Evolutionary conservation across 345 rosid species (phyloP).

Genomic region (Brassica rapa): DNA sequence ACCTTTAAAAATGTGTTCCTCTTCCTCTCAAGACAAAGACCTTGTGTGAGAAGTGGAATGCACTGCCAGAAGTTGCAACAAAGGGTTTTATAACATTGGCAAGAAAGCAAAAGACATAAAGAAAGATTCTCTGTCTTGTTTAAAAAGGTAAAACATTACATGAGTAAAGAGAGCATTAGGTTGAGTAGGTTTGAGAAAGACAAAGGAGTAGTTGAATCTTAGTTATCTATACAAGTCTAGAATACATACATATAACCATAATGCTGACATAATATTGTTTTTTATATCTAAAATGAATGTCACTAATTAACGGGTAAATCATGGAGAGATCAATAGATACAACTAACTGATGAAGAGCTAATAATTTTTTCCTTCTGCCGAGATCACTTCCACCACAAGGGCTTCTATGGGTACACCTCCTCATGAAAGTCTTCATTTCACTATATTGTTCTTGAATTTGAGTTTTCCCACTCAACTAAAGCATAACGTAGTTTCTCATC

Average conservation of each 20-base stretch:
- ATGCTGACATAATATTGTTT: background rate
- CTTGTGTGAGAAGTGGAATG: constrained; percentile 31
- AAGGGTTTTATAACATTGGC: constrained; percentile 11
- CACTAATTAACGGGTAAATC: background rate
- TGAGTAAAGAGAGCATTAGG: constrained; percentile 26
- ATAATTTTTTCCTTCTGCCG: constrained; percentile 25
- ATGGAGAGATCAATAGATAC: background rate
- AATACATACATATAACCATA: background rate
- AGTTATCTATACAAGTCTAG: constrained; percentile 13
- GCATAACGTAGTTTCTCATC: background rate
- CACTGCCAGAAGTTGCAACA: constrained; percentile 26
- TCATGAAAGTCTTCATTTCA: constrained; percentile 38
- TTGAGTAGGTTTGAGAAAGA: constrained; percentile 34
- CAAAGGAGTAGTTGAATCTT: constrained; percentile 21
- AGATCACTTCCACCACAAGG: constrained; percentile 57
- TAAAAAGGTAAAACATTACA: constrained; percentile 25
- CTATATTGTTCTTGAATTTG: constrained; percentile 46
- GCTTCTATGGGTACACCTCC: background rate
- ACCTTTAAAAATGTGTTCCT: background rate
- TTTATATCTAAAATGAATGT: background rate
- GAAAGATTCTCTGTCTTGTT: constrained; percentile 32
- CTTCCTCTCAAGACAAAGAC: constrained; percentile 23
- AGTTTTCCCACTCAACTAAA: constrained; percentile 43
- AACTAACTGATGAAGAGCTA: constrained; percentile 28
- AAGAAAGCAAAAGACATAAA: constrained; percentile 31